These are phyloP conservation scores for Phytophthora cactorum DNA, from an alignment of 352 stramenopile species.

Conservation along the genomic window DNA sequence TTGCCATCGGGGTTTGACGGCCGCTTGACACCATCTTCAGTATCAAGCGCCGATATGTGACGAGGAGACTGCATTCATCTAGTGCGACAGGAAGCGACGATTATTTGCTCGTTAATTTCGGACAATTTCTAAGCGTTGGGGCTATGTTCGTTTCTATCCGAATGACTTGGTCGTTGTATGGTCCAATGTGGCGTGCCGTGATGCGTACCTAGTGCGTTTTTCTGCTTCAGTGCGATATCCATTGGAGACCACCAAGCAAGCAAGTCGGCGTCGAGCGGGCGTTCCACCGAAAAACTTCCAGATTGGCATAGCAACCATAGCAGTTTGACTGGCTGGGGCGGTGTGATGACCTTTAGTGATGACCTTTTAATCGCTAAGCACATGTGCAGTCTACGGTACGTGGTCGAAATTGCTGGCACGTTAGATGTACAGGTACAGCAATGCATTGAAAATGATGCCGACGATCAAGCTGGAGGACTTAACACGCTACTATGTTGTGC, in stretches of 20 bases:
- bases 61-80: background rate
- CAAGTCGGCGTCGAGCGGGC: background rate
- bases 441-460: too few relatives aligned
- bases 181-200: conserved; percentile 4
- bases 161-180: conserved; percentile 13
- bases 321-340: background rate
- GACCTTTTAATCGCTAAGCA: background rate
- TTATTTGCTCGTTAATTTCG: background rate
- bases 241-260: background rate
- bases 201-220: conserved; percentile 5
- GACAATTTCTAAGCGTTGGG: background rate
- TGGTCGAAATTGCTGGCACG: too few relatives aligned
- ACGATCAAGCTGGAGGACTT: too few relatives aligned
- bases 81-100: background rate
- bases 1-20: background rate
- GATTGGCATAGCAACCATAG: background rate
- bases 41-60: conserved; percentile 2
- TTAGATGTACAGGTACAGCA: too few relatives aligned
- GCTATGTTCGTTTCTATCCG: conserved; percentile 12
- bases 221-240: conserved; percentile 10
- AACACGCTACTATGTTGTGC: too few relatives aligned
- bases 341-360: background rate
- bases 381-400: too few relatives aligned
- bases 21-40: background rate
- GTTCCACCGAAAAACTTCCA: background rate